Conservation (phyloP, 495 filamentous ascomycete species). For the Podospora didyma region DNA sequence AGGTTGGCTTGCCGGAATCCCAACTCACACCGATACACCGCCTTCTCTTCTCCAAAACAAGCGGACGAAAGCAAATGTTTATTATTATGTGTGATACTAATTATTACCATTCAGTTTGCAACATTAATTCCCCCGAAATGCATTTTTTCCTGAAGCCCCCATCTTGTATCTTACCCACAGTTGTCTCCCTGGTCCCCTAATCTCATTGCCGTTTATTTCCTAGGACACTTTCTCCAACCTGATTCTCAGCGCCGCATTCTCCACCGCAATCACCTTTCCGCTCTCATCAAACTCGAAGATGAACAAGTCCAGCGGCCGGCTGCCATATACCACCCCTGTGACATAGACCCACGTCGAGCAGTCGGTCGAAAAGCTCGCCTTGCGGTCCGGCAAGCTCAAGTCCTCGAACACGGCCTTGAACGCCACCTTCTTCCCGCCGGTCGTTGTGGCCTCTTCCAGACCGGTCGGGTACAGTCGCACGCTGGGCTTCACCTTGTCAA, state of each 20-base stretch:
- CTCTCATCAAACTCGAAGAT: conserved; percentile 37
- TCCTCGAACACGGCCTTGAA: conserved; percentile 45
- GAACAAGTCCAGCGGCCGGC: conserved; percentile 37
- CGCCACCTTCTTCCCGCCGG: conserved; percentile 31
- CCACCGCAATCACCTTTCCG: conserved; percentile 31
- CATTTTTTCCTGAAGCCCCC: too few relatives aligned
- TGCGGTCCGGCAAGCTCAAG: conserved; percentile 9
- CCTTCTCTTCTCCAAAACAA: too few relatives aligned
- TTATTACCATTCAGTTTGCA: too few relatives aligned
- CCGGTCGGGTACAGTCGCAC: conserved; percentile 42
- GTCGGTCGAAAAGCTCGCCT: conserved; percentile 29
- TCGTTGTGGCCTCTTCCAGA: conserved; percentile 21
- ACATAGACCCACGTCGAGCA: conserved; percentile 38
- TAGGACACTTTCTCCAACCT: conserved; percentile 27
- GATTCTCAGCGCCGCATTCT: conserved; percentile 37
- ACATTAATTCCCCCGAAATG: too few relatives aligned
- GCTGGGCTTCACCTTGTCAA: conserved; percentile 20
- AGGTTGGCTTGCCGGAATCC: too few relatives aligned
- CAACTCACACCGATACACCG: too few relatives aligned
- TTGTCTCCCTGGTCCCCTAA: neutral
- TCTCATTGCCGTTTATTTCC: neutral
- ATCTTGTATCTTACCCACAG: neutral
- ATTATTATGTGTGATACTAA: too few relatives aligned
- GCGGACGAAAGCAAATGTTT: too few relatives aligned
- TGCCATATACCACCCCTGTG: conserved; percentile 33